Evolutionary conservation across 179 eudicot genomes (phyloP).

Genomic region (Carnegiea gigantea): DNA sequence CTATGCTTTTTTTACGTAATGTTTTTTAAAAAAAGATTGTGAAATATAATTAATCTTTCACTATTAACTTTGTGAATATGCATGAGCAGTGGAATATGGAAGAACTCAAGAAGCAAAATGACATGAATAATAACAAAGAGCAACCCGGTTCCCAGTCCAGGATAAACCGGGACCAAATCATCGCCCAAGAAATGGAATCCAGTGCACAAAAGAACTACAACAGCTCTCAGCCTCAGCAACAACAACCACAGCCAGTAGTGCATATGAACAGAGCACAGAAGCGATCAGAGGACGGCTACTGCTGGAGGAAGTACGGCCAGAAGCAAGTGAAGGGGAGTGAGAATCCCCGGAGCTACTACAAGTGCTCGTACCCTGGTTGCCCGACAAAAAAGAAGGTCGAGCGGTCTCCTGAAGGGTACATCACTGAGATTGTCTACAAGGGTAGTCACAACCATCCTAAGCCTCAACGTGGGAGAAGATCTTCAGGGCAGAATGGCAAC

Average conservation of each 20-base stretch:
- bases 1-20: too few relatives aligned
- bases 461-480: constrained; percentile 66
- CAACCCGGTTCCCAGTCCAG: constrained; percentile 23
- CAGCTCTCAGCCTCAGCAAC: neutral
- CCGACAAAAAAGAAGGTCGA: constrained; percentile 95
- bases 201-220: constrained; percentile 15
- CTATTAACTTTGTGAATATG: neutral
- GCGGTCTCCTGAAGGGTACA: constrained; percentile 57
- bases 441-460: constrained; percentile 90
- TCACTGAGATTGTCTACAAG: constrained; percentile 89
- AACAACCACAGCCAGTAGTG: constrained; percentile 19
- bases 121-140: constrained; percentile 24
- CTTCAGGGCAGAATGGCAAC: constrained; percentile 20
- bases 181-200: constrained; percentile 29
- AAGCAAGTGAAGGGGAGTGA: constrained; percentile 90
- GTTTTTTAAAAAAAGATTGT: too few relatives aligned
- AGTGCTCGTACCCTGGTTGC: constrained; percentile 70
- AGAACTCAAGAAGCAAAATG: constrained; percentile 34
- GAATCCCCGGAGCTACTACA: constrained; percentile 91
- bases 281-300: constrained; percentile 82
- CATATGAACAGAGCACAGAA: constrained; percentile 62
- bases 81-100: constrained; percentile 55
- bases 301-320: constrained; percentile 94
- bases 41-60: neutral
- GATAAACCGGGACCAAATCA: constrained; percentile 22